phyloP scores from a whole-genome alignment of 257 asterid genomes.

The Voacanga thouarsii region DNA sequence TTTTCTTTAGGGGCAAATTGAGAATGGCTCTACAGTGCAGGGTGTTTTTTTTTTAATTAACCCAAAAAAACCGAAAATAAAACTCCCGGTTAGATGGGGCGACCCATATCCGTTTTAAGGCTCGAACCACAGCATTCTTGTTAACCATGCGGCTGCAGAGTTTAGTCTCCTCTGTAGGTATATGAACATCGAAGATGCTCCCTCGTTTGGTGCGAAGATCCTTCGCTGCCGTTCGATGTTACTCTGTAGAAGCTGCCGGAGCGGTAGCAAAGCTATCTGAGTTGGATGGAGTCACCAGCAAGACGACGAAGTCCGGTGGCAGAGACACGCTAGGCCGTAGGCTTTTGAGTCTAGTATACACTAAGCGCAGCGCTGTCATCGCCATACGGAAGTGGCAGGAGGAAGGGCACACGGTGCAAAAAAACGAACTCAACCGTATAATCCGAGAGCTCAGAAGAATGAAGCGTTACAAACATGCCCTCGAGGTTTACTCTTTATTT shows the following conservation, averaged over 20 bases:
- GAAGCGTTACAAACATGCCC: conserved; percentile 80
- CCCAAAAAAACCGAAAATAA: neutral
- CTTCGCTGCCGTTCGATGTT: conserved; percentile 56
- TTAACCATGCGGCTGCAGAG: neutral
- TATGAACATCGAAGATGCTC: conserved; percentile 28
- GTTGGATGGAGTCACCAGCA: conserved; percentile 11
- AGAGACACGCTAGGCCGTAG: conserved; percentile 69
- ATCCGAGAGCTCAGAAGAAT: conserved; percentile 80
- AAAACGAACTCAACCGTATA: conserved; percentile 80
- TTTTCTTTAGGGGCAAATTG: too few relatives aligned
- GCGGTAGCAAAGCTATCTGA: conserved; percentile 24
- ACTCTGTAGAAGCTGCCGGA: conserved; percentile 46
- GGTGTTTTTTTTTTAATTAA: too few relatives aligned
- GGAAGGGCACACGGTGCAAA: conserved; percentile 68
- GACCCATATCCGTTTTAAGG: neutral
- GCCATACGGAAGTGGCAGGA: conserved; percentile 82
- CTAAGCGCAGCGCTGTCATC: conserved; percentile 77
- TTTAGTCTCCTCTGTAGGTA: neutral
- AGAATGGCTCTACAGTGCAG: too few relatives aligned
- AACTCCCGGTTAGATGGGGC: neutral
- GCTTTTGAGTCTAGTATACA: conserved; percentile 56
- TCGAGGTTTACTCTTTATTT: conserved; percentile 50
- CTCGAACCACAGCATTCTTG: neutral
- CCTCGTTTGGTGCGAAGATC: conserved; percentile 45
- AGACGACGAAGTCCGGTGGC: conserved; percentile 25